These are phyloP conservation scores for Corynespora cassiicola DNA, from an alignment of 2,329 filamentous ascomycete species.

Conservation along the genomic window DNA sequence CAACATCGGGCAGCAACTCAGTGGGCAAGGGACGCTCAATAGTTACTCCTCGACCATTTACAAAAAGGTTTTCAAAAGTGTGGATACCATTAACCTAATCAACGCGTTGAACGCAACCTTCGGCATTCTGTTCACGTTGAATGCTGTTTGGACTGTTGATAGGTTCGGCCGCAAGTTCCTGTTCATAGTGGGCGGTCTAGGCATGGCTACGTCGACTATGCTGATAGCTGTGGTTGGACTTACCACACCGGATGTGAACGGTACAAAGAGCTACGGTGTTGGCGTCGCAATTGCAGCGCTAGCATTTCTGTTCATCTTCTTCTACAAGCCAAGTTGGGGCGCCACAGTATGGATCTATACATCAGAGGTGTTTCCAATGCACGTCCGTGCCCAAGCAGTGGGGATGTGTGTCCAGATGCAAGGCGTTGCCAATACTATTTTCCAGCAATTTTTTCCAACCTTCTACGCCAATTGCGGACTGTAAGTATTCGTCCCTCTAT, in stretches of 20 bases:
- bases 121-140: slow-evolving; percentile 73
- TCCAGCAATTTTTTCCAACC: no score
- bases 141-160: slow-evolving; percentile 73
- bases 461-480: no score
- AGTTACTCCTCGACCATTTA: slow-evolving; percentile 73
- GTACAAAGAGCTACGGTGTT: no score
- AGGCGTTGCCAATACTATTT: no score
- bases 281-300: no score
- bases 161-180: slow-evolving; percentile 71
- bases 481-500: no score
- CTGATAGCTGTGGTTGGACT: slow-evolving; percentile 63
- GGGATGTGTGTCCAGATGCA: no score
- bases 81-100: slow-evolving; percentile 66
- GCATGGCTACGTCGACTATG: slow-evolving; percentile 73
- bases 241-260: slow-evolving; percentile 58
- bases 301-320: no score
- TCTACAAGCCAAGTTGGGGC: no score
- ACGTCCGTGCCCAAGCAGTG: no score
- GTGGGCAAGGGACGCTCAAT: slow-evolving; percentile 73
- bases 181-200: slow-evolving; percentile 68
- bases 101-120: slow-evolving; percentile 75
- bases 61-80: slow-evolving; percentile 66
- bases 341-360: no score
- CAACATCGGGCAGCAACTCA: slow-evolving; percentile 72
- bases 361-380: no score